Percentiles rank a stretch among this genome's conserved stretches.
Evolutionary conservation across 2,329 filamentous ascomycete genomes (phyloP).

Genomic region (Cercospora zeina): DNA sequence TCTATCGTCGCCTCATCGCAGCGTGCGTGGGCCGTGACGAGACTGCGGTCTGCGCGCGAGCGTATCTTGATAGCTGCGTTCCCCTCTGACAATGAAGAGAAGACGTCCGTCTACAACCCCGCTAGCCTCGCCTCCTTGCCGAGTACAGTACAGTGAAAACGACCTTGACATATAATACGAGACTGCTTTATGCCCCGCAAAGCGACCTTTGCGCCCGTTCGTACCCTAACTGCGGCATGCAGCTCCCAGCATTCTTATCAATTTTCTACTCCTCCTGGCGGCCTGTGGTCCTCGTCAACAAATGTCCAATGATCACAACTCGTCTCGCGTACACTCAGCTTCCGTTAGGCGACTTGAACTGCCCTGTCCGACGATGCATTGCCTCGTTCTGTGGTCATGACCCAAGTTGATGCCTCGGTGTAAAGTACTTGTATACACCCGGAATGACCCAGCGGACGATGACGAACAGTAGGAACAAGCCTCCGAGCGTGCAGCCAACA

Average conservation of each 20-base stretch:
- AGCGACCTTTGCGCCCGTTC: not conserved
- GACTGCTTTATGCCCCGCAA: not conserved
- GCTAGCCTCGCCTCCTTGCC: not conserved
- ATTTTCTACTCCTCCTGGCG: not conserved
- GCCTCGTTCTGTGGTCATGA: not conserved
- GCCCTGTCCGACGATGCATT: not conserved
- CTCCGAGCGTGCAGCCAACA: conserved; percentile 1
- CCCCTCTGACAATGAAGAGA: not conserved
- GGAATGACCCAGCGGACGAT: not conserved
- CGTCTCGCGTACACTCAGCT: not conserved
- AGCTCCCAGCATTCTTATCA: not conserved
- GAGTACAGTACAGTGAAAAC: not conserved
- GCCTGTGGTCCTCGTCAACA: not conserved
- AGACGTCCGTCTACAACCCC: not conserved
- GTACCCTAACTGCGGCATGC: not conserved
- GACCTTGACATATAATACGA: not conserved
- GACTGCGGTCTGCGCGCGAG: not conserved
- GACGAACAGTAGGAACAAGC: not conserved
- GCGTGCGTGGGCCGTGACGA: not conserved
- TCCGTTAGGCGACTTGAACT: not conserved
- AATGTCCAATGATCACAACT: not conserved
- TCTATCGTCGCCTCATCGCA: not conserved
- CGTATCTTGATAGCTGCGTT: not conserved
- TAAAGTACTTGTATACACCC: not conserved
- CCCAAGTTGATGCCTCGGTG: not conserved